These are phyloP conservation scores for Tolypocladium guangdongense DNA, from an alignment of 2,329 filamentous ascomycete species.

Conservation along the genomic window DNA sequence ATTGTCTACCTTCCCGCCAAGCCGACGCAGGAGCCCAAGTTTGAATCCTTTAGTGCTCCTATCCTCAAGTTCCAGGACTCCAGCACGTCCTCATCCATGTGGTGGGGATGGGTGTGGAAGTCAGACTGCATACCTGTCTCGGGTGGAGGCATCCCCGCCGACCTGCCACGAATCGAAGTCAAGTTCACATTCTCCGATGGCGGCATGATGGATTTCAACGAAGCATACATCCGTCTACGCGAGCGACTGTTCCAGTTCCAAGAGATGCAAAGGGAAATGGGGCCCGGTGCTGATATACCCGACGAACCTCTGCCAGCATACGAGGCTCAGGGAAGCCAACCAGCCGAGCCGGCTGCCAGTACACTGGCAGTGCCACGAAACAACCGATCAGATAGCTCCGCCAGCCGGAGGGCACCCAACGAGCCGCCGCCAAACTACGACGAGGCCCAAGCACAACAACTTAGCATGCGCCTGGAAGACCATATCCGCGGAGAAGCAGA, in stretches of 20 bases:
- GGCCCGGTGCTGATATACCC: constrained; percentile 55
- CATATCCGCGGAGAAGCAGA: constrained; percentile 67
- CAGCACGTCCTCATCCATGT: constrained; percentile 68
- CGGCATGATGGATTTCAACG: constrained; percentile 85
- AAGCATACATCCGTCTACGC: constrained; percentile 71
- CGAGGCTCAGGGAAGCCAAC: constrained; percentile 41
- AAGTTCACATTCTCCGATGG: constrained; percentile 90
- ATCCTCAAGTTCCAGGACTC: constrained; percentile 82
- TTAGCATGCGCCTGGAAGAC: constrained; percentile 50
- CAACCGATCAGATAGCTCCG: constrained; percentile 23
- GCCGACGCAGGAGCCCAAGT: constrained; percentile 45
- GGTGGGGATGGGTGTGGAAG: constrained; percentile 90
- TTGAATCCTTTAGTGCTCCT: constrained; percentile 83
- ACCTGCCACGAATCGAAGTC: constrained; percentile 63
- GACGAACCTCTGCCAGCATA: constrained; percentile 85
- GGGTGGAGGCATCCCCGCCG: constrained; percentile 70
- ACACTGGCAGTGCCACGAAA: constrained; percentile 12
- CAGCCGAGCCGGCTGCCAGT: constrained; percentile 15
- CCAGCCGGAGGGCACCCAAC: constrained; percentile 37
- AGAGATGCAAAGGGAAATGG: constrained; percentile 60
- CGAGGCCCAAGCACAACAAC: constrained; percentile 67
- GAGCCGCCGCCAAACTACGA: constrained; percentile 89
- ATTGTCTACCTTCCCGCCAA: constrained; percentile 77
- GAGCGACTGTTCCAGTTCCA: constrained; percentile 74
- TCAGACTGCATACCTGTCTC: constrained; percentile 69